phyloP scores from a whole-genome alignment of 2,329 filamentous ascomycete species.

The Pezicula neosporulosa region DNA sequence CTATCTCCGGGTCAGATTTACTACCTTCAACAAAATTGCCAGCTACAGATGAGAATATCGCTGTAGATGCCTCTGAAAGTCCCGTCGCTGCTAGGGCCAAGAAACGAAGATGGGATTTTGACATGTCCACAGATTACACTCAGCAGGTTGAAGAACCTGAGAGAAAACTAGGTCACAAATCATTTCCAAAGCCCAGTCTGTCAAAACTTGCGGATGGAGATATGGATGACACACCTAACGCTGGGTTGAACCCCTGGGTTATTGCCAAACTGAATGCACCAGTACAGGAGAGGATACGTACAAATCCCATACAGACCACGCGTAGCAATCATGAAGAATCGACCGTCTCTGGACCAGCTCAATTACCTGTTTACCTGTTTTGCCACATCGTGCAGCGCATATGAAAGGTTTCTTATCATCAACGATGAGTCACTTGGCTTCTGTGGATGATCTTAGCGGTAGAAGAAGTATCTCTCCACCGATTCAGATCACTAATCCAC shows the following conservation, averaged over 20 bases:
- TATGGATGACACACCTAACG: neutral
- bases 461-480: neutral
- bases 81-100: neutral
- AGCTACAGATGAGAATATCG: neutral
- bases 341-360: neutral
- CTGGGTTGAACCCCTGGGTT: slow-evolving; percentile 34
- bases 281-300: slow-evolving; percentile 1
- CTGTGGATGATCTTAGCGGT: too few species aligned
- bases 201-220: neutral
- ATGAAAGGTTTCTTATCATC: too few species aligned
- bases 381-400: too few species aligned
- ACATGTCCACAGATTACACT: slow-evolving; percentile 44
- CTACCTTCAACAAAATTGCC: neutral
- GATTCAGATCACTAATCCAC: neutral
- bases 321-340: neutral
- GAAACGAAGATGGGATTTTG: slow-evolving; percentile 31
- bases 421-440: too few species aligned
- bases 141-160: slow-evolving; percentile 32
- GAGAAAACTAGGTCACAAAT: neutral
- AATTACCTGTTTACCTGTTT: neutral
- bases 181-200: neutral
- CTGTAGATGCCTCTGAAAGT: neutral
- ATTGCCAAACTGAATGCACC: slow-evolving; percentile 35
- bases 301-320: too few species aligned
- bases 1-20: too few species aligned